phyloP scores from a whole-genome alignment of 2,329 filamentous ascomycete species.

The Talaromyces sp. region DNA sequence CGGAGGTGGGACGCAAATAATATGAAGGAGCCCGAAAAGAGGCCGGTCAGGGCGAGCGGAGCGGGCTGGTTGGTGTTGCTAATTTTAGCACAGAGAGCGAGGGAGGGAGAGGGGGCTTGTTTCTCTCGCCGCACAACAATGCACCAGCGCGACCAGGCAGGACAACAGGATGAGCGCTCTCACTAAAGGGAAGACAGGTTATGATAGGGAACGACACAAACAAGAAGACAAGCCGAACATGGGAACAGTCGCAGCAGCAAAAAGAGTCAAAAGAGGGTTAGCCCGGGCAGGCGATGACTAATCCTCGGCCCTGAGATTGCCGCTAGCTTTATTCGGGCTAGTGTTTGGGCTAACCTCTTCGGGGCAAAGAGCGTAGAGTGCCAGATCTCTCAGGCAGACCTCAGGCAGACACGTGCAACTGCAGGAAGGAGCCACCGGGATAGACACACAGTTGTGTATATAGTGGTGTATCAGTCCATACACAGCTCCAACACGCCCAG shows the following conservation, averaged over 20 bases:
- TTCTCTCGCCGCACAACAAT: background rate
- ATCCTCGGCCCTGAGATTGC: background rate
- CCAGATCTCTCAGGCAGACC: background rate
- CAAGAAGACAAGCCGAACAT: background rate
- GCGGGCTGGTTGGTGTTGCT: constrained; percentile 7
- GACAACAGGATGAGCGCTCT: background rate
- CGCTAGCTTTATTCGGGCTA: background rate
- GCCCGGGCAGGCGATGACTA: background rate
- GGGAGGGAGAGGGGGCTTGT: background rate
- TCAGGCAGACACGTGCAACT: background rate
- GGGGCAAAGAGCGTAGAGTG: background rate
- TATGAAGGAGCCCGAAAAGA: background rate
- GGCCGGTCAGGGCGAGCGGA: background rate
- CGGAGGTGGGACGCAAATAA: background rate
- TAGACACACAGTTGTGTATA: too few relatives aligned
- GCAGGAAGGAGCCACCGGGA: background rate
- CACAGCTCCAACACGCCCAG: background rate
- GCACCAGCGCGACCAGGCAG: background rate
- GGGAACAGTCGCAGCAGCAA: background rate
- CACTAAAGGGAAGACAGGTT: background rate
- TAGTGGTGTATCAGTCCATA: background rate
- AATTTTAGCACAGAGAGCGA: constrained; percentile 14
- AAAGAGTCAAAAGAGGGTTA: constrained; percentile 16
- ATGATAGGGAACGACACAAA: background rate
- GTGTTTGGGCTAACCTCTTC: background rate